phyloP scores from a whole-genome alignment of 1,284 basidiomycete species.

The Austropuccinia psidii region DNA sequence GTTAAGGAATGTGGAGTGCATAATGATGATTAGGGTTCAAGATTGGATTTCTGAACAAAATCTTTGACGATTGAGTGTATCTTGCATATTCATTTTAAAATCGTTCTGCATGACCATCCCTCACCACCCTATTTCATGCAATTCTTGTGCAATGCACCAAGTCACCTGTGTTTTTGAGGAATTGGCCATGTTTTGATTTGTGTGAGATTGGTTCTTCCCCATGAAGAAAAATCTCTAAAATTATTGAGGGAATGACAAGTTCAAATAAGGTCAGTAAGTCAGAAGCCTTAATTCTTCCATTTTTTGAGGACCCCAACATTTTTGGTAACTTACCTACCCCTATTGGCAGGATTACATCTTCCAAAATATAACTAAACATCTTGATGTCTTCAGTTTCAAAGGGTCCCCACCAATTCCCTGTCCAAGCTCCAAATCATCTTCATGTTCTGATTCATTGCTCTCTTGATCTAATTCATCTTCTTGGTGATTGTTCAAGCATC shows the following conservation, averaged over 20 bases:
- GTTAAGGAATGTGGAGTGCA: slow-evolving; percentile 37
- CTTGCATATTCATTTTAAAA: slow-evolving; percentile 12
- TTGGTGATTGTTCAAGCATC: no score
- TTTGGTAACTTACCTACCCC: not conserved
- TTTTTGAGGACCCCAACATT: not conserved
- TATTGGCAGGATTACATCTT: not conserved
- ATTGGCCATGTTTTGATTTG: not conserved
- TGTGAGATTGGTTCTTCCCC: not conserved
- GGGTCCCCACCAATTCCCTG: not conserved
- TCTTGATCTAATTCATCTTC: no score
- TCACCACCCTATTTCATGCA: not conserved
- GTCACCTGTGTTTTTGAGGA: slow-evolving; percentile 5
- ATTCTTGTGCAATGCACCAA: slow-evolving; percentile 38
- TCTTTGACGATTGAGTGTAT: slow-evolving; percentile 25
- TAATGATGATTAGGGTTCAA: slow-evolving; percentile 38
- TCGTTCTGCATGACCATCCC: not conserved
- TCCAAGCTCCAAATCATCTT: no score
- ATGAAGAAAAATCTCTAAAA: not conserved
- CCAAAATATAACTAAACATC: not conserved
- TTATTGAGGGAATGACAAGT: slow-evolving; percentile 2
- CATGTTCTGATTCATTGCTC: no score
- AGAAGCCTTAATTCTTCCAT: slow-evolving; percentile 13
- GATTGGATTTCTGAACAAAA: slow-evolving; percentile 8
- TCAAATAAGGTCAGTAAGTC: slow-evolving; percentile 1
- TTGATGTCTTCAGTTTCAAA: not conserved